Conservation (phyloP, 306 rosid species). For the Cicer cuneatum region DNA sequence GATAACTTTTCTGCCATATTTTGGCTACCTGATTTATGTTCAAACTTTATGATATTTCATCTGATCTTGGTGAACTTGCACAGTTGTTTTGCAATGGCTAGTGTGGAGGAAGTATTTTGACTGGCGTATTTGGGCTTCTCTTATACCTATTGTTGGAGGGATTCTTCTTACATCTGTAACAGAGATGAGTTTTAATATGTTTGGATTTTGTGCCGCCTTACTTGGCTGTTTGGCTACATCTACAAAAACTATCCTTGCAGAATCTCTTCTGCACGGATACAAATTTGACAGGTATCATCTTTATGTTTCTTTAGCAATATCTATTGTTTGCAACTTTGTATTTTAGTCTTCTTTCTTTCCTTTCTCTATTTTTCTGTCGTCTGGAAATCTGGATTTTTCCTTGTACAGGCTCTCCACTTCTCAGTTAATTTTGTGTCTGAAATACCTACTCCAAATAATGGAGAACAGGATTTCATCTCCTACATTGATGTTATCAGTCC, state of each 20-base stretch:
- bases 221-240: slow-evolving; percentile 98
- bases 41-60: slow-evolving; percentile 30
- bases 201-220: slow-evolving; percentile 97
- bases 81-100: slow-evolving; percentile 94
- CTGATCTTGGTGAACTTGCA: slow-evolving; percentile 48
- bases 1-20: slow-evolving; percentile 13
- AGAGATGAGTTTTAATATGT: slow-evolving; percentile 90
- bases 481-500: slow-evolving; percentile 4
- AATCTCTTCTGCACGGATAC: slow-evolving; percentile 90
- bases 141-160: slow-evolving; percentile 98
- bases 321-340: slow-evolving; percentile 4
- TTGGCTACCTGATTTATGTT: slow-evolving; percentile 17
- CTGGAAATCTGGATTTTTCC: slow-evolving; percentile 13
- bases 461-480: slow-evolving; percentile 13
- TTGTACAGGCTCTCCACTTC: slow-evolving; percentile 12
- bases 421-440: neutral
- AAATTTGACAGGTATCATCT: slow-evolving; percentile 85
- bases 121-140: slow-evolving; percentile 91
- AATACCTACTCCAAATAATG: slow-evolving; percentile 4
- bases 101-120: slow-evolving; percentile 95
- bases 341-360: slow-evolving; percentile 32
- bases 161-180: slow-evolving; percentile 95
- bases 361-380: slow-evolving; percentile 5
- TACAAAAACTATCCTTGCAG: slow-evolving; percentile 96
- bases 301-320: slow-evolving; percentile 29